Conservation (phyloP, 2,329 filamentous ascomycete genomes). For the Apiospora pterosperma region DNA sequence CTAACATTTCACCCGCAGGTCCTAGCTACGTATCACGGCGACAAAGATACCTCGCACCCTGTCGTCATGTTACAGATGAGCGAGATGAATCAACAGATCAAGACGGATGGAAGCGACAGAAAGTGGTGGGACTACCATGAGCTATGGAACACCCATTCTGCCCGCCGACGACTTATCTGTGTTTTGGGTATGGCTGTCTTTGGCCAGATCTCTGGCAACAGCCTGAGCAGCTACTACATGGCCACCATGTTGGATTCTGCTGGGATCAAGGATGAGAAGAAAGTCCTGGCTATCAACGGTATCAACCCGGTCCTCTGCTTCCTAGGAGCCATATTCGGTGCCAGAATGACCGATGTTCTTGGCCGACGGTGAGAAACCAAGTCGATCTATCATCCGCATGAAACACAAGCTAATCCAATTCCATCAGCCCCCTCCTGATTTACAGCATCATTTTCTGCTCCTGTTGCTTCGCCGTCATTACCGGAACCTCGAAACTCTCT, state of each 20-base stretch:
- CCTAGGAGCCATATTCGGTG: constrained; percentile 48
- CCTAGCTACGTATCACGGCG: constrained; percentile 48
- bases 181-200: constrained; percentile 50
- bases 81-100: constrained; percentile 43
- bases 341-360: constrained; percentile 51
- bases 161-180: constrained; percentile 46
- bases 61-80: constrained; percentile 50
- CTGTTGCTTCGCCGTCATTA: constrained; percentile 45
- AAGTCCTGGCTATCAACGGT: constrained; percentile 46
- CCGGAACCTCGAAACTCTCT: constrained; percentile 42
- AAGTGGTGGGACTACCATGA: constrained; percentile 54
- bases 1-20: too few species aligned
- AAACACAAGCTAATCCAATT: background rate
- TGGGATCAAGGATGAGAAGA: constrained; percentile 46
- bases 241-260: constrained; percentile 34
- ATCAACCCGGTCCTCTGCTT: constrained; percentile 53
- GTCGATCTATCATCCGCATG: background rate
- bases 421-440: constrained; percentile 44
- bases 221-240: constrained; percentile 5
- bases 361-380: constrained; percentile 36
- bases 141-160: constrained; percentile 45
- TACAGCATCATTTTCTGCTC: constrained; percentile 42
- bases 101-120: constrained; percentile 49
- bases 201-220: constrained; percentile 49
- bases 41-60: constrained; percentile 41